Base-by-base conservation (phyloP, 1,284 basidiomycete species). In the Afroboletus lepidellus region DNA sequence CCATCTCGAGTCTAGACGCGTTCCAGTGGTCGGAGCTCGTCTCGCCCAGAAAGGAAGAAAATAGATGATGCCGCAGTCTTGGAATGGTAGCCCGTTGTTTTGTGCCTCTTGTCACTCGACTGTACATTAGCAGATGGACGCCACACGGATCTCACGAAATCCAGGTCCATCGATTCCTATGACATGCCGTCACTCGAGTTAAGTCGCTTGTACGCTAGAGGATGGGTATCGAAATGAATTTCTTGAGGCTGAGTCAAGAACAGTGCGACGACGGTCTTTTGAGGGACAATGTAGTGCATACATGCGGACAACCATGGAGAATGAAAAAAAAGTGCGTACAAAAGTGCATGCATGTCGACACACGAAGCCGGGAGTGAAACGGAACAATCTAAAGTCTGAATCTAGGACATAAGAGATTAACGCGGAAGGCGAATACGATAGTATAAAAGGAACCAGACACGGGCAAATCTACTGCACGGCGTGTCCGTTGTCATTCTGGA, bases 41-140 rank as follows among this genome's bases (percentile, higher is more conserved):
- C 44, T 59, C 66, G 3, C 65, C 64, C 15, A 59, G 64, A 37
- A 69, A 68, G 53, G 65, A 68, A 48, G 62, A 68, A 25, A 37
- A 67, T 32, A 49, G 13, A 29, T 60, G 48, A 64, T 46, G 30
- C 1, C 9, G 24, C 41, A n/a, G 15, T 38, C 6, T 23, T 29
- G 2, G 37, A 18, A 37, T 12, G 15, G 20, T 24, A 24, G 15
- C 38, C 15, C 8, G 38, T 39, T 13, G 13, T 39, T 23, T 23
- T 21, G 21, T 11, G 12, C 30, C 5, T 44, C 51, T 90, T 87
- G 68, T 92, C 38, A 37, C 56, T 47, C 34, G 23, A 46, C 25
- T 51, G 51, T 60, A 51, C 37, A 54, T 33, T 41, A 44, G n/a
- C 39, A 32, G 34, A 58, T 37, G 33, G 25, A 23, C 33, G 5